Evolutionary conservation across 2,329 filamentous ascomycete species (phyloP), one percentile per base, ranked within the genome.

Genomic region (Aspergillus melleus): DNA sequence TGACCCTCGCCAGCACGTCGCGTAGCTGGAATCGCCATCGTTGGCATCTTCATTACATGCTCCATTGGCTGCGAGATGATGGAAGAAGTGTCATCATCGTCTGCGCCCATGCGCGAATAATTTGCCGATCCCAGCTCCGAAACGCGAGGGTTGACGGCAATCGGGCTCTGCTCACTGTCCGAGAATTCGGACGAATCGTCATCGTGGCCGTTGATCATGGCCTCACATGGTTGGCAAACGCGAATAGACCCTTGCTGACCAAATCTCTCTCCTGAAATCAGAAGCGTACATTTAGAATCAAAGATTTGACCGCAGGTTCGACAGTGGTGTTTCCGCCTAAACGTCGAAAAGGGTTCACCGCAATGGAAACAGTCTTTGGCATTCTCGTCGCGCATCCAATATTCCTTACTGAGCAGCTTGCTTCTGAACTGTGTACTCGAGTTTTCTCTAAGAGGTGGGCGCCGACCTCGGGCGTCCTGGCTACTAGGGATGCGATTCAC

Each of bases 331-430:
- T 99, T 99, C 65, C 95, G 87, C 60, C 95, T 86, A 72, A 98
- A 98, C 1, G 94, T 95, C 0, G 92, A 92, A 71, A 99, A 99
- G 2, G 90, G 85, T 60, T 91, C 90, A 49, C 91, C 91, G 70
- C 95, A 99, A 49, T 91, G 86, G 73, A 97, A 99, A 71, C 95
- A 99, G 69, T 97, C 94, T 73, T 96, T 98, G 61, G 94, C 96
- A 63, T 96, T 97, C 71, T 98, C 95, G 72, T 99, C 95, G 61
- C 92, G 91, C 95, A 99, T 99, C 95, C 94, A 98, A 68, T 96
- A 98, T 67, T 98, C 93, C 70, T 93, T 95, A 73, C 91, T 96
- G 50, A 98, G 79, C 8, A 99, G 88, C 70, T 94, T 92, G 69
- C 91, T 90, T 63, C 90, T 87, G 81, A 96, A 89, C 66, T 90